Conservation (phyloP, 805 yeast species). For the Helenozyma rhizophorensis region DNA sequence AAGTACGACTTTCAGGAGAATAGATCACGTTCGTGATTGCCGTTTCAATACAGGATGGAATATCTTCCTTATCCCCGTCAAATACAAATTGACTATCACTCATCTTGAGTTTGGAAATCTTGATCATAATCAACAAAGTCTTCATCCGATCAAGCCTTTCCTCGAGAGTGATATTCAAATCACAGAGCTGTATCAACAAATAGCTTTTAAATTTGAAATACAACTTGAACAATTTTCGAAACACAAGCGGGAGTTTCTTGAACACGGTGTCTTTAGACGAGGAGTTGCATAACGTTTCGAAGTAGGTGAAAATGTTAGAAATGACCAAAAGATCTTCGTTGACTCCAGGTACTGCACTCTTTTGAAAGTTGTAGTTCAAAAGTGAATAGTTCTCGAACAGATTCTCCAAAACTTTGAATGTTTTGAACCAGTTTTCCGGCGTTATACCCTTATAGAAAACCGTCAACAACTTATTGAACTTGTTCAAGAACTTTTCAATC, state of each 20-base stretch:
- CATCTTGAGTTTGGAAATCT: slow-evolving; percentile 68
- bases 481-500: slow-evolving; percentile 58
- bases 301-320: slow-evolving; percentile 67
- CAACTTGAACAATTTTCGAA: slow-evolving; percentile 60
- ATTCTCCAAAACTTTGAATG: slow-evolving; percentile 68
- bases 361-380: slow-evolving; percentile 49
- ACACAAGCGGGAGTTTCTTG: slow-evolving; percentile 60
- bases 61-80: slow-evolving; percentile 29
- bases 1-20: slow-evolving; percentile 75
- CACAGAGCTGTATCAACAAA: slow-evolving; percentile 60
- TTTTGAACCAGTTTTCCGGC: slow-evolving; percentile 72
- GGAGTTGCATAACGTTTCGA: slow-evolving; percentile 53
- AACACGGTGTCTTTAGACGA: slow-evolving; percentile 34
- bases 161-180: slow-evolving; percentile 50
- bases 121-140: slow-evolving; percentile 59
- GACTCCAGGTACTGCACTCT: slow-evolving; percentile 25
- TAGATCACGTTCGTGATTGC: slow-evolving; percentile 70
- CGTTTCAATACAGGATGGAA: slow-evolving; percentile 84
- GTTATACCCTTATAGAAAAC: slow-evolving; percentile 54
- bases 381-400: slow-evolving; percentile 59
- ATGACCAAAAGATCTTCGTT: slow-evolving; percentile 60
- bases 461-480: slow-evolving; percentile 58
- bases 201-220: slow-evolving; percentile 65
- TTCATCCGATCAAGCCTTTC: slow-evolving; percentile 68
- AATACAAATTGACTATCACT: slow-evolving; percentile 35